These are phyloP conservation scores for Alternaria atra DNA, from an alignment of 2,329 filamentous ascomycete genomes.

Conservation along the genomic window DNA sequence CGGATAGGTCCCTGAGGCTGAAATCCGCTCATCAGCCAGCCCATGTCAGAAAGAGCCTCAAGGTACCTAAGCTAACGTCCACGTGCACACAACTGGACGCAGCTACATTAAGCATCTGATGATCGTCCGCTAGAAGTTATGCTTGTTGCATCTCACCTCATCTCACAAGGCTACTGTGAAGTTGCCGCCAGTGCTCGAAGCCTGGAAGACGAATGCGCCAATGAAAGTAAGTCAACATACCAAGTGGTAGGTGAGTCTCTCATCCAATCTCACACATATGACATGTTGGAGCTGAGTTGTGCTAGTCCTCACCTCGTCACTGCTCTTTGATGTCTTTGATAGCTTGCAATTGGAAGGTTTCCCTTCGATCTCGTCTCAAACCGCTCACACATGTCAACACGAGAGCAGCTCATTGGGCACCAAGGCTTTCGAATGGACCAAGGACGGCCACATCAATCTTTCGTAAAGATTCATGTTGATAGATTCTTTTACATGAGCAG, in stretches of 20 bases:
- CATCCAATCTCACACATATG: not conserved
- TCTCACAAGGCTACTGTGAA: conserved; percentile 4
- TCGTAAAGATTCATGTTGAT: conserved; percentile 32
- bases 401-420: not conserved
- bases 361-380: not conserved
- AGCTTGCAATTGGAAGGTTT: conserved; percentile 68
- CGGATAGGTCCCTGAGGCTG: conserved; percentile 18
- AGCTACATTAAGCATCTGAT: conserved; percentile 26
- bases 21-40: conserved; percentile 15
- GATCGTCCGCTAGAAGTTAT: conserved; percentile 33
- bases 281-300: not conserved
- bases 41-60: conserved; percentile 16
- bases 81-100: conserved; percentile 15
- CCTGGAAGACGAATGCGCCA: not conserved
- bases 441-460: not conserved
- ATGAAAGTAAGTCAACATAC: not conserved
- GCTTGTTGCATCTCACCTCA: conserved; percentile 28
- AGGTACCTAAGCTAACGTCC: not conserved
- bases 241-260: not conserved
- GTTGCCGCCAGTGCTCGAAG: not conserved
- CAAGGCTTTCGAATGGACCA: not conserved
- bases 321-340: conserved; percentile 91
- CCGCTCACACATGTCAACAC: not conserved
- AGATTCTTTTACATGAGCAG: conserved; percentile 38
- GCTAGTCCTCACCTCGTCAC: conserved; percentile 79